Conservation (phyloP, 2,329 filamentous ascomycete species). For the Aspergillus calidoustus region DNA sequence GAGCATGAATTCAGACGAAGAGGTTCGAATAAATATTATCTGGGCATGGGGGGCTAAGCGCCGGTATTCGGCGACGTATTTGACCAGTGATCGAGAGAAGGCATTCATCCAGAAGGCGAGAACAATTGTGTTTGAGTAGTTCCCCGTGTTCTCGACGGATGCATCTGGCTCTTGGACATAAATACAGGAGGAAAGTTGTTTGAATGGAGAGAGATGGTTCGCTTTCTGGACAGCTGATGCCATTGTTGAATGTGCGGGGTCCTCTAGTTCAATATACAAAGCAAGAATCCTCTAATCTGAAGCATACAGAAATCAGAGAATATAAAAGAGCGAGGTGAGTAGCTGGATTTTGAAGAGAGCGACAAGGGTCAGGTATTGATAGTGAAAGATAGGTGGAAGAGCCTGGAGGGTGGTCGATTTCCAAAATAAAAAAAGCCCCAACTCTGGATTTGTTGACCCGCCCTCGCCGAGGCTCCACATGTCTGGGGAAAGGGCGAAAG, state of each 20-base stretch:
- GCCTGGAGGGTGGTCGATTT: background rate
- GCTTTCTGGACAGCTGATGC: constrained; percentile 6
- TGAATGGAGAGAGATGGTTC: constrained; percentile 36
- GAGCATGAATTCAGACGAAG: constrained; percentile 40
- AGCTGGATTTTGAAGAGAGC: background rate
- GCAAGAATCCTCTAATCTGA: too few relatives aligned
- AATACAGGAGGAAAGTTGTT: constrained; percentile 42
- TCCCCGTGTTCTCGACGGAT: constrained; percentile 11
- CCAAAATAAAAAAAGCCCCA: too few relatives aligned
- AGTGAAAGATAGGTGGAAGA: background rate
- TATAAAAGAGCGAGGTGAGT: background rate
- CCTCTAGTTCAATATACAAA: too few relatives aligned
- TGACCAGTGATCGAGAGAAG: constrained; percentile 47
- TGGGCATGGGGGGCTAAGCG: constrained; percentile 48
- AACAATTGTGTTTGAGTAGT: constrained; percentile 43
- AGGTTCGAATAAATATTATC: constrained; percentile 48
- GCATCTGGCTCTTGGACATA: constrained; percentile 43
- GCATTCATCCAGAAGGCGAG: constrained; percentile 57
- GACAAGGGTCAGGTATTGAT: background rate
- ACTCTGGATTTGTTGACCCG: too few relatives aligned
- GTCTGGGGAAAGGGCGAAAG: background rate
- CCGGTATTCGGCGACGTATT: constrained; percentile 54
- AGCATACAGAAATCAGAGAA: background rate
- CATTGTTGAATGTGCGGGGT: constrained; percentile 11
- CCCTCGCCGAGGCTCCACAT: background rate